Evolutionary conservation across 169 alveolate genomes (phyloP), one percentile per base, ranked within the genome.

Genomic region (Cryptosporidium viatorum): DNA sequence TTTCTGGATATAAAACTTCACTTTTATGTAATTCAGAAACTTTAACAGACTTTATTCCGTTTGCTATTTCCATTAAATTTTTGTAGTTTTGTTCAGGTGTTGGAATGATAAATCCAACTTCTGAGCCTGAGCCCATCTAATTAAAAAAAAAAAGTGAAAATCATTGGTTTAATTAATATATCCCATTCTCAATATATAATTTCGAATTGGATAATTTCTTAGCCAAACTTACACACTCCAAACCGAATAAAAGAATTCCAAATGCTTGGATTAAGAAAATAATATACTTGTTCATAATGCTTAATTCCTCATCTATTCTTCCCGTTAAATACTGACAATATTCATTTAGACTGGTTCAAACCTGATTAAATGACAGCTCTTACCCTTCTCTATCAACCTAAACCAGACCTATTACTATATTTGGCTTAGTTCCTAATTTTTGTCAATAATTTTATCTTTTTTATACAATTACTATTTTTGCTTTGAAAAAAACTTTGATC

Each of bases 91-190:
- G 71, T 52, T 52, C 55, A 14, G 58, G 26, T 6, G 71, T 52
- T 6, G 86, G 86, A 35, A 14, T 8, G 18, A 73, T 73, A 59
- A 37, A 73, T 26, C 60, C 86, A 26, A 21, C n/a, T n/a, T 16
- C 21, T 26, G 67, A 8, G 16, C 23, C 23, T 21, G 35, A 23
- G 35, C 67, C 14, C n/a, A 55, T n/a, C 67, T 55, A 26, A 21
- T 23, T 26, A 23, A 55, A 23, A 26, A 14, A n/a, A 50, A 50
- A 52, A 18, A 52, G 18, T 55, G 18, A 55, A 55, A 16, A 21
- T 16, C 7, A 55, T 6, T 55, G 8, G 35, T 55, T 55, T 55
- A 55, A 0, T n/a, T 55, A 16, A 55, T 8, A 3, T 55, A 21
- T 33, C 65, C 67, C 10, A 55, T 26, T 26, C 37, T 55, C 14